Base-by-base conservation (phyloP, 2,329 filamentous ascomycete species). In the Fonsecaea pugnacius region DNA sequence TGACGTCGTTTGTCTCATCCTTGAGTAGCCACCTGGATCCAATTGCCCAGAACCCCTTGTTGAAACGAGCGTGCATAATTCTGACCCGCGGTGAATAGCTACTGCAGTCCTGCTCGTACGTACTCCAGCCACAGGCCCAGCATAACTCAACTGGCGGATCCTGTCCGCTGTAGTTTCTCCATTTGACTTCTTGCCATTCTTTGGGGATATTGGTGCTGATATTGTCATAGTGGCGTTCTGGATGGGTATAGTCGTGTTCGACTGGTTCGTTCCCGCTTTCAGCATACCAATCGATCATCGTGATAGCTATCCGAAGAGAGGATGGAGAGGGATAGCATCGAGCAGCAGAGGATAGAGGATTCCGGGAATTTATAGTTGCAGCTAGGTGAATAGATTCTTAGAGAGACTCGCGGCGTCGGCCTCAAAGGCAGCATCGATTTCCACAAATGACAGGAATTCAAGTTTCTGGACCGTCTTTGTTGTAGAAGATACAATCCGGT, bases 21-120 rank as follows among this genome's bases (percentile, higher is more conserved):
- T 32, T 33, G 10, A 65, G 18, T 18, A 65, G 8, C 63, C 63
- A 65, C 8, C 40, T 24, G 27, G 54, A 21, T 48, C 63, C 63
- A 18, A 65, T 32, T 4, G 58, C 10, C 63, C 63, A 65, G 5
- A 58, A 16, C 1, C 46, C 63, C 5, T 7, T 35, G 50, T 62
- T 62, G 10, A 21, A 3, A 5, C 53, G 16, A 33, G 57, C 27
- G 35, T 65, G 59, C 35, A 58, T 50, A 14, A 65, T 55, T 21
- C 54, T 46, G 16, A 65, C 9, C 24, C 63, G 54, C 18, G 63
- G 40, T 16, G 36, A 40, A 40, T 40, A 40, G 36, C 36, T 16
- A 40, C 12, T 16, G 36, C 12, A 16, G 36, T 40, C 12, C n/a
- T 40, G 36, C 12, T 40, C 36, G 10, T 40, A 16, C 36, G 36